phyloP scores from a whole-genome alignment of 2,329 filamentous ascomycete genomes.

The Geoglossum cookeanum region DNA sequence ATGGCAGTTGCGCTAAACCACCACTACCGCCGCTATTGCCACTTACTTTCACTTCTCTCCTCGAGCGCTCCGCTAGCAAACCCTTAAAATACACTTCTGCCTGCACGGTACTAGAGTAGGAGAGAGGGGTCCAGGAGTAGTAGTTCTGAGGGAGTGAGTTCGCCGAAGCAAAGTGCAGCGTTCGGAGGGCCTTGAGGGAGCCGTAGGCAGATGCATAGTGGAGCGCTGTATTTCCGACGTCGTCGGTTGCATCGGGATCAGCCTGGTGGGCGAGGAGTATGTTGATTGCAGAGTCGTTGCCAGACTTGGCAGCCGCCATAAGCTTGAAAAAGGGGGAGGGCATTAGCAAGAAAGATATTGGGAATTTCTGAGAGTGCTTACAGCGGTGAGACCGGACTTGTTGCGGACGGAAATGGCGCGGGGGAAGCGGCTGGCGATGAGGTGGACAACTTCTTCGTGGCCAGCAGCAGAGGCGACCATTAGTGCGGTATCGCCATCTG shows the following conservation, averaged over 20 bases:
- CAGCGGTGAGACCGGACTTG: conserved; percentile 47
- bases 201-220: conserved; percentile 75
- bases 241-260: conserved; percentile 37
- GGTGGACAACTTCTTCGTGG: conserved; percentile 53
- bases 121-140: conserved; percentile 67
- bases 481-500: conserved; percentile 59
- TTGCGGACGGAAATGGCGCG: conserved; percentile 46
- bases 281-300: conserved; percentile 46
- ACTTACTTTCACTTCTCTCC: neutral
- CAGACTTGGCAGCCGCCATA: conserved; percentile 36
- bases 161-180: conserved; percentile 60
- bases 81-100: conserved; percentile 72
- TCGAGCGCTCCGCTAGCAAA: conserved; percentile 39
- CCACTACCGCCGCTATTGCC: neutral
- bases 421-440: conserved; percentile 46
- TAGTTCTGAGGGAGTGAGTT: conserved; percentile 53
- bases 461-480: conserved; percentile 62
- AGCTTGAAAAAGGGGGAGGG: neutral
- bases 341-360: no score
- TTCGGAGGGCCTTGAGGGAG: conserved; percentile 56
- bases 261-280: conserved; percentile 27
- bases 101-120: conserved; percentile 64
- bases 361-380: conserved; percentile 17
- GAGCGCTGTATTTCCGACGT: conserved; percentile 66
- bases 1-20: no score